Evolutionary conservation across 1,284 basidiomycete genomes (phyloP).

Genomic region (Agroathelia rolfsii): DNA sequence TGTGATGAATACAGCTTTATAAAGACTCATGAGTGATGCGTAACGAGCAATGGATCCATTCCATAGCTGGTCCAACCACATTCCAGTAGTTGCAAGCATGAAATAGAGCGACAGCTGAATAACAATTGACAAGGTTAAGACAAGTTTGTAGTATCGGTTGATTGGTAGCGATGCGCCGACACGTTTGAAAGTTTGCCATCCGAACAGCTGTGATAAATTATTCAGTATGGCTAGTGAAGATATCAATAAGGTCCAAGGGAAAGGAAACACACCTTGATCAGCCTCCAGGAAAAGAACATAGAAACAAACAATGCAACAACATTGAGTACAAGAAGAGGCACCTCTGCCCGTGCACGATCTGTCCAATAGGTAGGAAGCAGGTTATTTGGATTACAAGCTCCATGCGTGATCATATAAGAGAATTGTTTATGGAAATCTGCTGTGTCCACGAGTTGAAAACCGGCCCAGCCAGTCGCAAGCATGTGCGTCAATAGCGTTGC

Average conservation of each 20-base stretch:
- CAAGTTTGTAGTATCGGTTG: slow-evolving; percentile 63
- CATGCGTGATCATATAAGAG: slow-evolving; percentile 44
- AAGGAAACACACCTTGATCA: slow-evolving; percentile 51
- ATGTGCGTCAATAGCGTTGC: slow-evolving; percentile 65
- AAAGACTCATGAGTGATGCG: slow-evolving; percentile 33
- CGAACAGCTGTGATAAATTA: slow-evolving; percentile 41
- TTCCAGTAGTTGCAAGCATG: slow-evolving; percentile 53
- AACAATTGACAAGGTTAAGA: slow-evolving; percentile 59
- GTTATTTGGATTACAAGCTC: slow-evolving; percentile 46
- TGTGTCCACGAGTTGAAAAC: slow-evolving; percentile 53
- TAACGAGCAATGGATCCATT: slow-evolving; percentile 51
- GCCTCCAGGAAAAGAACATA: slow-evolving; percentile 57
- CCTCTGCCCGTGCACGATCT: slow-evolving; percentile 44
- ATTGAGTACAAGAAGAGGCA: slow-evolving; percentile 58
- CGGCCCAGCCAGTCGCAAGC: slow-evolving; percentile 61
- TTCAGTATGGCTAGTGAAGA: slow-evolving; percentile 5
- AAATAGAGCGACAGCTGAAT: slow-evolving; percentile 73
- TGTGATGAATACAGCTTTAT: slow-evolving; percentile 45
- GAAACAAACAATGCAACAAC: slow-evolving; percentile 49
- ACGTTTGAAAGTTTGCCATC: slow-evolving; percentile 80
- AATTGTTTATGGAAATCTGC: slow-evolving; percentile 48
- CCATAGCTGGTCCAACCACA: slow-evolving; percentile 71
- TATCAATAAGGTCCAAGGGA: too few relatives aligned
- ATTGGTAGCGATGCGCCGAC: slow-evolving; percentile 68
- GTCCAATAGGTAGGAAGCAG: slow-evolving; percentile 55